phyloP scores from a whole-genome alignment of 2,329 filamentous ascomycete species.

The Rasamsonia emersonii region DNA sequence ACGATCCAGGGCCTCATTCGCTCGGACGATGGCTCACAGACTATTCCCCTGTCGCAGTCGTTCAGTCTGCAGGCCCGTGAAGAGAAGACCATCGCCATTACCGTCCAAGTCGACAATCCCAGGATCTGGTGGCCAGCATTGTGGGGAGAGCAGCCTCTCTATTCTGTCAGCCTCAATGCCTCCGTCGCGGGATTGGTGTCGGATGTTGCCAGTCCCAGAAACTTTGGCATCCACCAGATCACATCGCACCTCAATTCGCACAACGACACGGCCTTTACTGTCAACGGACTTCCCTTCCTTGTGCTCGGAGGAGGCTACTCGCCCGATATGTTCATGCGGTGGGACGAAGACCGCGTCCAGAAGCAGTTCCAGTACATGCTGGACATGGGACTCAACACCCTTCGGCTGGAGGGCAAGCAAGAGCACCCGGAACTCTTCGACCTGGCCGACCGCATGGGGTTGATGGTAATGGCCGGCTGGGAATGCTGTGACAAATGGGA shows the following conservation, averaged over 20 bases:
- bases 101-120: constrained; percentile 34
- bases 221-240: constrained; percentile 50
- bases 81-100: constrained; percentile 32
- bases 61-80: constrained; percentile 32
- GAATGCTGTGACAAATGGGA: constrained; percentile 64
- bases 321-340: constrained; percentile 55
- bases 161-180: constrained; percentile 28
- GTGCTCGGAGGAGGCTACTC: constrained; percentile 54
- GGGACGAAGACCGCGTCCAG: constrained; percentile 40
- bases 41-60: constrained; percentile 18
- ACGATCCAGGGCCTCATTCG: constrained; percentile 16
- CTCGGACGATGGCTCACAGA: constrained; percentile 8
- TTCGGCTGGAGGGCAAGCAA: constrained; percentile 57
- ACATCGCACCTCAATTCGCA: constrained; percentile 42
- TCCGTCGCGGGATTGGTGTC: constrained; percentile 19
- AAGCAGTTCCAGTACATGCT: constrained; percentile 46
- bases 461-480: constrained; percentile 57
- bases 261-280: constrained; percentile 47
- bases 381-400: constrained; percentile 55
- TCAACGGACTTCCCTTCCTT: constrained; percentile 52
- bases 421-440: constrained; percentile 55
- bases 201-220: constrained; percentile 24
- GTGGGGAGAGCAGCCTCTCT: constrained; percentile 52
- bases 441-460: constrained; percentile 49
- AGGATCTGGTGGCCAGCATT: constrained; percentile 54